Base-by-base conservation (phyloP, 495 filamentous ascomycete genomes). In the Parmelia sp. region DNA sequence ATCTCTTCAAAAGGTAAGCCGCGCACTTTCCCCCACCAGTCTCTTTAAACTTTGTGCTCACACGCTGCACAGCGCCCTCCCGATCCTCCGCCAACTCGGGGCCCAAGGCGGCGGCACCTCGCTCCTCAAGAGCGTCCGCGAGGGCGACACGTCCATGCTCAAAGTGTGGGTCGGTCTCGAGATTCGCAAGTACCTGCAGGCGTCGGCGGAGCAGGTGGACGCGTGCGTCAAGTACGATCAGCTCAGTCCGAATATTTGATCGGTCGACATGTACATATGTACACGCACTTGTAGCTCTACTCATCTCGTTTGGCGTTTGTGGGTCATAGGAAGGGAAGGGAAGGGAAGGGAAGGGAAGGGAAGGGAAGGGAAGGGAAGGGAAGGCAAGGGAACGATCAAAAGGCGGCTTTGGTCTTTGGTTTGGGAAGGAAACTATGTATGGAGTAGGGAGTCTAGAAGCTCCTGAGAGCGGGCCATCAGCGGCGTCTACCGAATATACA, bases 91-190 rank as follows among this genome's bases (percentile, higher is more conserved):
- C 70, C 86, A 94, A 70, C 82, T 98, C 11, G 92, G 94, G 29
- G 84, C 90, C 9, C 87, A 90, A 66, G 85, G 89, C 62, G 82
- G 88, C n/a, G 82, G 83, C 44, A 81, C 82, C 2, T 83, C 87
- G 77, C 73, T 86, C 63, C 37, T 83, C 11, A 70, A 74, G 39
- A 78, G 78, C 25, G 80, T 80, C 1, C 84, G 83, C 63, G 78
- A 83, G 42, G 88, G 88, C 59, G 92, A 96, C 70, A 88, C 90
- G 68, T 90, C 88, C n/a, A 92, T 98, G 87, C 76, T 97, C 67
- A 90, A 91, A 71, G 86, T 98, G 1, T 98, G 94, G 94, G 82
- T 92, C 40, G 92, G 92, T 17, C 77, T 98, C 27, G 94, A 98
- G 74, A 88, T 91, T 29, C 83, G 94, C 64, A 87, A 86, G 67